Evolutionary conservation across 805 yeast genomes (phyloP), one percentile per base, ranked within the genome.

Genomic region (Isabelozyma pseudorhagii): DNA sequence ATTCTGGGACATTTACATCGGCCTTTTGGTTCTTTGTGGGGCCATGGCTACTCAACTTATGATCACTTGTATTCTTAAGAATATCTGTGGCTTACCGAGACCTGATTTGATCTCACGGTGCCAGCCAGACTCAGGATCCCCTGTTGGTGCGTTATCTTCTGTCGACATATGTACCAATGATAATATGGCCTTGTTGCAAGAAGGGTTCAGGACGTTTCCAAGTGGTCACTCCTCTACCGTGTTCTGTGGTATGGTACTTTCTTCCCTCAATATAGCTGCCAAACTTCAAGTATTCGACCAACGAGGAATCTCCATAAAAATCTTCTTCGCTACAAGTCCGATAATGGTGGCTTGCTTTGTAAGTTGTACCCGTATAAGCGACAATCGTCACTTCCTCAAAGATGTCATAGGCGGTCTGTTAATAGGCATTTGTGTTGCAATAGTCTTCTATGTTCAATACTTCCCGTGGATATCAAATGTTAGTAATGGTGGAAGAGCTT

Each of bases 331-430:
- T 1, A 42, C 71, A 2, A n/a, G 66, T 3, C 81, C 81, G 0
- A 50, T 70, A 4, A 50, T 62, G 10, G 38, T 69, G 3, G 72
- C 80, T 0, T 45, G 63, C 1, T 57, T 61, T 41, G 68, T 77
- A 3, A 56, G 78, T 0, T 62, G 69, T 18, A 69, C 81, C 3
- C 58, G 81, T 47, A 61, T 72, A n/a, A 72, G 81, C n/a, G 82
- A 78, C 51, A 72, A 77, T 54, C 58, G 80, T 36, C 81, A 77
- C 55, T 72, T 67, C 48, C 46, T 72, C 3, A 28, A 60, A 21
- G 82, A 78, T 55, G 69, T 77, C 9, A 46, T 73, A 6, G 58
- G 56, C 9, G 82, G 82, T 2, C 58, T 67, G 0, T 4, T 64
- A 0, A 66, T 77, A 42, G 82, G 82, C 0, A 44, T 65, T 0